Conservation (phyloP, 495 filamentous ascomycete species). For the Neurospora sp. region DNA sequence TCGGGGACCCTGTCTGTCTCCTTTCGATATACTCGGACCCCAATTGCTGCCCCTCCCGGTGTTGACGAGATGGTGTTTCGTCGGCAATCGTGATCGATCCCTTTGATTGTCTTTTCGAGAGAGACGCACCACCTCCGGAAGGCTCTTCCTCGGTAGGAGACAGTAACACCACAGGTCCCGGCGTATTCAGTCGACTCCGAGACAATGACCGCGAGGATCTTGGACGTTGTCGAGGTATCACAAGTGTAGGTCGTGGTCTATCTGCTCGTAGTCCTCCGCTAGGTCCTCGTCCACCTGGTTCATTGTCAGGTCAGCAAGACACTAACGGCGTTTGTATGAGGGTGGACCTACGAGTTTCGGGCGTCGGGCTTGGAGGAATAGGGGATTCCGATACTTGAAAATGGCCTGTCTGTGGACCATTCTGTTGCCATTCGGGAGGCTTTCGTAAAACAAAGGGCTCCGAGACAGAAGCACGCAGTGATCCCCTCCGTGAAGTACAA, state of each 20-base stretch:
- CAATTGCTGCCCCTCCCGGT: neutral
- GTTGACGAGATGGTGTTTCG: neutral
- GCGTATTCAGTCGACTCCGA: neutral
- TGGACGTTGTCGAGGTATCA: conserved; percentile 15
- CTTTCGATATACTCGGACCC: neutral
- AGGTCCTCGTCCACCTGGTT: conserved; percentile 5
- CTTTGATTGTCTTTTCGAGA: neutral
- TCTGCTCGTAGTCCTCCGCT: conserved; percentile 4
- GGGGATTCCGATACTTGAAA: conserved; percentile 14
- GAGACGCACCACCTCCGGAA: neutral
- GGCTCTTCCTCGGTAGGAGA: conserved; percentile 27
- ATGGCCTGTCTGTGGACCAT: neutral
- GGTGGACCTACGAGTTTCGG: conserved; percentile 12
- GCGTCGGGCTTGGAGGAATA: conserved; percentile 20
- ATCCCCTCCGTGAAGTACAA: neutral
- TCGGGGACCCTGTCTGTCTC: neutral
- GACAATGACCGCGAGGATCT: conserved; percentile 12
- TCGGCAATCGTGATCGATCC: neutral
- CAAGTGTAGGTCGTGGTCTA: conserved; percentile 4
- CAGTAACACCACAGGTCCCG: conserved; percentile 13
- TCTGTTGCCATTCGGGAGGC: conserved; percentile 9
- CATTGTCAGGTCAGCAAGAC: neutral
- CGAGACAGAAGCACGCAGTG: conserved; percentile 16
- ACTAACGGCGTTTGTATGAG: neutral
- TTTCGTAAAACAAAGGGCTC: conserved; percentile 15